Evolutionary conservation across 2,329 filamentous ascomycete genomes (phyloP).

Genomic region (Coniochaeta sp.): DNA sequence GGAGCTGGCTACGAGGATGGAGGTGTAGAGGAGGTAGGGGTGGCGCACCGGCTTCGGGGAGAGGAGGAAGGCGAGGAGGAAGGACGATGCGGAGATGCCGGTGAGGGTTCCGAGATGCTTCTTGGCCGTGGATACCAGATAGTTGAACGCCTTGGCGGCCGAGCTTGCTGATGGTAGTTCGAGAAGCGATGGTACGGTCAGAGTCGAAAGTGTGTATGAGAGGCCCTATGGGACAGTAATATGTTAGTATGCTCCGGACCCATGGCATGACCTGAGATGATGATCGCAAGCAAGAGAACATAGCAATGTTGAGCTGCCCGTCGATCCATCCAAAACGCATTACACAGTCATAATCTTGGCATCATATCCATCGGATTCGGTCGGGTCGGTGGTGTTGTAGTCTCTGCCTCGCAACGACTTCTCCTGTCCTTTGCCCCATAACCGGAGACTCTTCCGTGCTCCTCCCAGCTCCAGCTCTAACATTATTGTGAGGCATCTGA

Average conservation of each 20-base stretch:
- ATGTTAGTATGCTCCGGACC: slow-evolving; percentile 3
- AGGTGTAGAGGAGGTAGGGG: slow-evolving; percentile 85
- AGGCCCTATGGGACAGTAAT: slow-evolving; percentile 55
- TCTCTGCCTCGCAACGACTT: not conserved
- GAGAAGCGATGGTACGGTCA: slow-evolving; percentile 75
- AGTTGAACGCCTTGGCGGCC: slow-evolving; percentile 63
- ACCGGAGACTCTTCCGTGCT: not conserved
- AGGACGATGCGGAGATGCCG: slow-evolving; percentile 60
- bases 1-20: slow-evolving; percentile 58
- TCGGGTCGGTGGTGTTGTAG: not conserved
- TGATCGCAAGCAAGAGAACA: not conserved
- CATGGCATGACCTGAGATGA: not conserved
- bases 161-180: slow-evolving; percentile 68
- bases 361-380: not conserved
- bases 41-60: slow-evolving; percentile 71
- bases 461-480: too few relatives aligned
- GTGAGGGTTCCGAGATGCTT: slow-evolving; percentile 62
- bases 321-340: too few relatives aligned
- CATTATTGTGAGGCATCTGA: too few relatives aligned
- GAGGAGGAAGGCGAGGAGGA: slow-evolving; percentile 70
- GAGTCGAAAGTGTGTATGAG: slow-evolving; percentile 73
- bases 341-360: not conserved
- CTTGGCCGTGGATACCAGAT: slow-evolving; percentile 55
- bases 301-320: not conserved
- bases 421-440: not conserved